phyloP scores from a whole-genome alignment of 352 stramenopile genomes.

The Phytophthora vignae region DNA sequence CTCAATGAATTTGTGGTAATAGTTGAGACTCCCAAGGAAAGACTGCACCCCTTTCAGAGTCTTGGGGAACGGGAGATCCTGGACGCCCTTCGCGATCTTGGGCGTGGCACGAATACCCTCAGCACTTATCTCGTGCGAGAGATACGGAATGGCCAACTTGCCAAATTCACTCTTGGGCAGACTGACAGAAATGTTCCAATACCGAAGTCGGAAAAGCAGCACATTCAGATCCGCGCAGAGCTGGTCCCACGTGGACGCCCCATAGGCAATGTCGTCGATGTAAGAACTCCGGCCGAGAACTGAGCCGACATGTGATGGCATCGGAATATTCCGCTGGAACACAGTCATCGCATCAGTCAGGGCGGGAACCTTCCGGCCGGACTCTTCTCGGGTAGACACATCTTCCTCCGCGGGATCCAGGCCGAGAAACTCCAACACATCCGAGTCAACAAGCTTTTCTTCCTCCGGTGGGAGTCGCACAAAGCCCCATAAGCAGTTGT shows the following conservation, averaged over 20 bases:
- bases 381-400: not conserved
- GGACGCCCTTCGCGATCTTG: conserved; percentile 1
- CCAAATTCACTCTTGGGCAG: not conserved
- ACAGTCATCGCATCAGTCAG: not conserved
- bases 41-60: conserved; percentile 3
- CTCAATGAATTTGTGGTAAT: conserved; percentile 7
- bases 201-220: not conserved
- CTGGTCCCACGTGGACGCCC: not conserved
- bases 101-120: not conserved
- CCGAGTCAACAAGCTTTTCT: not conserved
- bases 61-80: not conserved
- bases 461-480: not conserved
- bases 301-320: not conserved
- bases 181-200: conserved; percentile 11
- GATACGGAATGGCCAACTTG: not conserved
- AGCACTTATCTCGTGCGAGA: not conserved
- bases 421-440: not conserved
- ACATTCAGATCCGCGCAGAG: not conserved
- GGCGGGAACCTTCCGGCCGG: not conserved
- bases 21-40: conserved; percentile 1
- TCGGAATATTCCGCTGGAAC: not conserved
- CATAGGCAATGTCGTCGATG: conserved; percentile 2
- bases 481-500: conserved; percentile 6
- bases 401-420: not conserved
- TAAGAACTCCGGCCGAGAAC: not conserved